Evolutionary conservation across 805 yeast genomes (phyloP).

Genomic region (Blastobotrys terrestris): DNA sequence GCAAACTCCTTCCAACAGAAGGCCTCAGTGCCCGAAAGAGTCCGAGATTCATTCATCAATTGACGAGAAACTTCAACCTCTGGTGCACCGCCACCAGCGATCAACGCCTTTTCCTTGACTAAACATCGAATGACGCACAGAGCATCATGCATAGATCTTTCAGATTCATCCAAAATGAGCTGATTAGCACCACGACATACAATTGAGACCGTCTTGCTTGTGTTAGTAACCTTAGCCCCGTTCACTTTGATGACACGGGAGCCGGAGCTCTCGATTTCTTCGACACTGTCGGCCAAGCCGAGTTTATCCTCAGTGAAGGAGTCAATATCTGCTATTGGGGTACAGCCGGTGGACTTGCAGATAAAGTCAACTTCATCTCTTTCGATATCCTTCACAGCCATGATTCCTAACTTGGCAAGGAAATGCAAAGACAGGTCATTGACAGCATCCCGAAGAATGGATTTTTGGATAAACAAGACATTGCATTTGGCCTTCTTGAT

Average conservation of each 20-base stretch:
- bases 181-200: constrained; percentile 93
- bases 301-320: constrained; percentile 88
- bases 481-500: constrained; percentile 96
- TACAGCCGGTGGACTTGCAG: constrained; percentile 79
- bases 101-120: constrained; percentile 79
- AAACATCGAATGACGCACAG: constrained; percentile 86
- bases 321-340: constrained; percentile 93
- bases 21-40: constrained; percentile 79
- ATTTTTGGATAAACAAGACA: constrained; percentile 81
- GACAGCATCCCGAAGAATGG: constrained; percentile 91
- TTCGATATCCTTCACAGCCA: constrained; percentile 93
- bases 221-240: constrained; percentile 15
- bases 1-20: constrained; percentile 91
- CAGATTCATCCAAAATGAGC: constrained; percentile 89
- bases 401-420: constrained; percentile 81
- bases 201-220: constrained; percentile 65
- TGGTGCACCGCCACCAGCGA: constrained; percentile 99
- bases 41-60: constrained; percentile 62
- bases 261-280: constrained; percentile 84
- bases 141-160: constrained; percentile 95
- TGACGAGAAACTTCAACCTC: constrained; percentile 83
- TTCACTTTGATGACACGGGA: constrained; percentile 85
- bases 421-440: constrained; percentile 93
- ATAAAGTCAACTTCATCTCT: constrained; percentile 95
- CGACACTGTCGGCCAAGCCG: constrained; percentile 87